Base-by-base conservation (phyloP, 495 filamentous ascomycete genomes). In the Podospora tetraspora region DNA sequence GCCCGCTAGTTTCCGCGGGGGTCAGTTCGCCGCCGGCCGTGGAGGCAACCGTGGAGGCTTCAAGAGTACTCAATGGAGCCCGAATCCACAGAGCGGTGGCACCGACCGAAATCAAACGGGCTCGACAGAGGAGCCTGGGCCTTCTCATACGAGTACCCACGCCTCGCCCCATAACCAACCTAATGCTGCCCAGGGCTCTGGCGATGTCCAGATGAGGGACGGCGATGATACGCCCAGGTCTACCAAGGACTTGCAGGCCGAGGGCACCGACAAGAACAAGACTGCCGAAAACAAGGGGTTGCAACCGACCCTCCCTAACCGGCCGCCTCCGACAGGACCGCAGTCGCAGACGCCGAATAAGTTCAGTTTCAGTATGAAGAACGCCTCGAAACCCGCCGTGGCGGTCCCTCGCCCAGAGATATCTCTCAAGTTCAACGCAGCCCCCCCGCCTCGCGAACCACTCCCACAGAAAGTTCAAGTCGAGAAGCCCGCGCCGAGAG, bases 311-410 rank as follows among this genome's bases (percentile, higher is more conserved):
- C 85, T 84, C 9, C 74, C 76, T 16, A 79, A 76, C 59, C 81
- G 86, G 68, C 76, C 83, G n/a, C 76, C 84, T 16, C 76, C 82
- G 19, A 76, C 80, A 7, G 79, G 85, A 25, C 80, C 85, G 52
- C 82, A 86, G 58, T 66, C 65, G 6, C 73, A 72, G 37, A 74
- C 77, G 21, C 62, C 75, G 19, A 89, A 88, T 52, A 94, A 93
- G 75, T 92, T 97, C 72, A 93, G 91, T 72, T 97, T 97, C 77
- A 90, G 92, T 13, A 89, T 97, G 77, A 96, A 95, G 75, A 81
- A 87, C 30, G 78, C 84, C 16, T 79, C 73, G 0, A 95, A 95
- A 68, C 78, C 86, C 23, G 78, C 84, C 7, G 76, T 82, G n/a
- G 80, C 87, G 22, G 79, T 85, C 24, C 84, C 91, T 4, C 91